Evolutionary conservation across 352 stramenopile genomes (phyloP).

Genomic region (Nothophytophthora sp.): DNA sequence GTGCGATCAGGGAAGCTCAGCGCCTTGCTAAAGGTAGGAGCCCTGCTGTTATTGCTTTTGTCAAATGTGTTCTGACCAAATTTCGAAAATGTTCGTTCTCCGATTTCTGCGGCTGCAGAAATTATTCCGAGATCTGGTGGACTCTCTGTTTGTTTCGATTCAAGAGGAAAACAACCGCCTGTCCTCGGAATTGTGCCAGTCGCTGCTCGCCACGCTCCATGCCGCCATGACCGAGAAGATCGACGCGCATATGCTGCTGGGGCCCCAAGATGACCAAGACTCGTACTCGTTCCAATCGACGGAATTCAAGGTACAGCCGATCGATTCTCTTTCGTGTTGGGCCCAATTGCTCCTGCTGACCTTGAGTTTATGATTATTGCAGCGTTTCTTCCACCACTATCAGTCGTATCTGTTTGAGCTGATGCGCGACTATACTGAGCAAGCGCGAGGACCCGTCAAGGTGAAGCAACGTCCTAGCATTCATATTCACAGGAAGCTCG

Average conservation of each 20-base stretch:
- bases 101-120: conserved; percentile 61
- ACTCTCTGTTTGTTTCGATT: conserved; percentile 66
- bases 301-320: conserved; percentile 63
- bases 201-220: conserved; percentile 58
- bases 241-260: conserved; percentile 49
- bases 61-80: too few relatives aligned
- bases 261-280: conserved; percentile 45
- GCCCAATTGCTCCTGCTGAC: not conserved
- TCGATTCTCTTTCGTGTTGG: not conserved
- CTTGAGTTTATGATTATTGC: not conserved
- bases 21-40: conserved; percentile 50
- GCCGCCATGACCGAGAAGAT: conserved; percentile 59
- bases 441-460: conserved; percentile 59
- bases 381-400: conserved; percentile 81
- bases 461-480: conserved; percentile 20
- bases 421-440: conserved; percentile 71
- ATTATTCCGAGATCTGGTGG: conserved; percentile 78
- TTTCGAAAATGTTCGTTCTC: not conserved
- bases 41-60: conserved; percentile 1
- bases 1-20: conserved; percentile 69
- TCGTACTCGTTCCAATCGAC: conserved; percentile 67
- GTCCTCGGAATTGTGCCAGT: conserved; percentile 61
- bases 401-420: conserved; percentile 68
- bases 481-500: not conserved
- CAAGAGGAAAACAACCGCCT: conserved; percentile 75